phyloP scores from a whole-genome alignment of 1,284 basidiomycete species.

The Mixia osmundae region DNA sequence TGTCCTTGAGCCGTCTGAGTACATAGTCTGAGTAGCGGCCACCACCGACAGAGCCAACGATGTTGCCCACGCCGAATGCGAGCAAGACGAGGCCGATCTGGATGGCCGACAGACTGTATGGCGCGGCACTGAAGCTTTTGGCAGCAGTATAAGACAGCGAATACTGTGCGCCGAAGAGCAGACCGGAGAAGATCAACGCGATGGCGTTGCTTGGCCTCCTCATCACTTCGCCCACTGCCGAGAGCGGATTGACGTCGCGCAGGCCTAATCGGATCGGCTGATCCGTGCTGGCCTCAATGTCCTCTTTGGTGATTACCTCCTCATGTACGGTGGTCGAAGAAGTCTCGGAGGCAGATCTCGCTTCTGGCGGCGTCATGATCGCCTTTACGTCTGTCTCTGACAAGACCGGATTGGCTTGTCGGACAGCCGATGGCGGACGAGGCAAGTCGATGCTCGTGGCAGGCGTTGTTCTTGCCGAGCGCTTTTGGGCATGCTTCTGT shows the following conservation, averaged over 20 bases:
- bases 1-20: slow-evolving; percentile 32
- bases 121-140: slow-evolving; percentile 26
- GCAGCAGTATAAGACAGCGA: slow-evolving; percentile 36
- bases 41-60: slow-evolving; percentile 24
- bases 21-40: slow-evolving; percentile 51
- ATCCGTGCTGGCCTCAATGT: slow-evolving; percentile 7
- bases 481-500: slow-evolving; percentile 12
- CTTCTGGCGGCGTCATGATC: too few species aligned
- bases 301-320: too few species aligned
- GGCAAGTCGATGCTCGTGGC: too few species aligned
- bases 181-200: slow-evolving; percentile 45
- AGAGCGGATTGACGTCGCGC: slow-evolving; percentile 15
- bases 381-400: too few species aligned
- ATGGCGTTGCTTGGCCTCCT: slow-evolving; percentile 39
- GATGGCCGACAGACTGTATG: slow-evolving; percentile 45
- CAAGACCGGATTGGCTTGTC: too few species aligned
- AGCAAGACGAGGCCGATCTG: slow-evolving; percentile 51
- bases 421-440: too few species aligned
- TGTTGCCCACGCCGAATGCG: slow-evolving; percentile 40
- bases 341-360: too few species aligned
- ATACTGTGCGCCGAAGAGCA: slow-evolving; percentile 2
- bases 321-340: too few species aligned
- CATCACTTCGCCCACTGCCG: slow-evolving; percentile 20
- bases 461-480: too few species aligned
- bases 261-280: slow-evolving; percentile 12